Base-by-base conservation (phyloP, 164 flowering plant genomes). In the Aristolochia fimbriata region DNA sequence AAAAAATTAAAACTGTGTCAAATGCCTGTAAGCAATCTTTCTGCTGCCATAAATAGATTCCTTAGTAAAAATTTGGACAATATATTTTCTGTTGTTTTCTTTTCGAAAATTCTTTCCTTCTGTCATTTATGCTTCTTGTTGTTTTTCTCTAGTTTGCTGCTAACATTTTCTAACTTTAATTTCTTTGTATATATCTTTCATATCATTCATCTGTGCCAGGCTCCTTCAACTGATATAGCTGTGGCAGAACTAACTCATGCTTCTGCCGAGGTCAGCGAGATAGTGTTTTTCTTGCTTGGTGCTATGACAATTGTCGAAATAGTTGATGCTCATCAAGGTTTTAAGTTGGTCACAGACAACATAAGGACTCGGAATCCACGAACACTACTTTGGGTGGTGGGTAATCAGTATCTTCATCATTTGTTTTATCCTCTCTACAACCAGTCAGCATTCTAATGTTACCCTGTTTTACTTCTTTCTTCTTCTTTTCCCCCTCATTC, bases 231-330 rank as follows among this genome's bases (percentile, higher is more conserved):
- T 64, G 92, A 90, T 23, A 72, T 93, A 62, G 97, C 92, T 75
- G 91, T 86, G 57, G 65, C 79, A 56, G 92, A 93, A 80, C 77
- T 93, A 63, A 62, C 75, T 62, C 87, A 74, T 79, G 94, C 99
- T 68, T 83, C 92, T 70, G 94, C 84, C 20, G 99, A 90, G 83
- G 99, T 93, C 65, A 90, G 99, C 71, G 87, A 90, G 73, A 85
- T 93, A 45, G 99, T 93, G 20, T 93, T 93, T 78, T 93, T 93
- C 80, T 68, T 93, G 84, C 89, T 93, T 67, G 99, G 99, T 66
- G 99, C 99, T 76, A 90, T 90, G 99, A 93, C 99, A 61, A 93
- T 90, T 47, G 98, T 93, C 25, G 98, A 93, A 77, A 90, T 93
- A 61, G 79, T 93, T 69, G 97, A 93, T 80, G 96, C 99, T 33